phyloP scores from a whole-genome alignment of 306 rosid species.

The Rosa lucieae region DNA sequence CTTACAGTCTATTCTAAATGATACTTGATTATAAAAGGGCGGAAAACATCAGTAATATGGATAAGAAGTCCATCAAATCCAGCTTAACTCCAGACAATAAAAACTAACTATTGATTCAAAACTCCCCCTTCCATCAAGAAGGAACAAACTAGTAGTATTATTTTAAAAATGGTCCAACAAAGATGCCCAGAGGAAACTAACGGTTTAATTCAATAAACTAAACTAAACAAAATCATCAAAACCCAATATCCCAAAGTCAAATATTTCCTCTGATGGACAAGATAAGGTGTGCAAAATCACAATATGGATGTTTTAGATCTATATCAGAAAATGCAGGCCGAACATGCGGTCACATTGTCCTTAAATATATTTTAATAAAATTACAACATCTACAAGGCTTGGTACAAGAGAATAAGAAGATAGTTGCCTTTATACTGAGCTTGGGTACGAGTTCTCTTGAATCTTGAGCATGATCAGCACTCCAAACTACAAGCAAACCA shows the following conservation, averaged over 20 bases:
- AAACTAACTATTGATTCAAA: neutral
- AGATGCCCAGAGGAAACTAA: neutral
- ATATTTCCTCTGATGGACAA: neutral
- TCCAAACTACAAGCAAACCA: conserved; percentile 94
- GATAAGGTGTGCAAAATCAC: neutral
- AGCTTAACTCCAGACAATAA: neutral
- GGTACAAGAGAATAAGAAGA: conserved; percentile 12
- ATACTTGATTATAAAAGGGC: neutral
- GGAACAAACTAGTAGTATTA: neutral
- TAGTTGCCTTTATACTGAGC: conserved; percentile 77
- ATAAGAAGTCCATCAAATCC: neutral
- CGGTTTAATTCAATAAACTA: neutral
- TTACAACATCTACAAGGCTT: conserved; percentile 10
- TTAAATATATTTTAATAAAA: conserved; percentile 25
- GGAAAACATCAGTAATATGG: neutral
- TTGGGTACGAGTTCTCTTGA: conserved; percentile 98
- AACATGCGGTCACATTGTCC: conserved; percentile 2
- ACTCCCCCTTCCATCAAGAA: neutral
- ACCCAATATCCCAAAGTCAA: neutral
- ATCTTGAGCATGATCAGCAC: conserved; percentile 94
- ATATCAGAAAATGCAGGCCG: neutral
- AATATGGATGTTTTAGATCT: conserved; percentile 19
- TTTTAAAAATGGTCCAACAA: neutral
- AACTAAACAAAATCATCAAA: neutral
- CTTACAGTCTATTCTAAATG: neutral